phyloP scores from a whole-genome alignment of 768 basidiomycete species.

The Daedalea quercina region DNA sequence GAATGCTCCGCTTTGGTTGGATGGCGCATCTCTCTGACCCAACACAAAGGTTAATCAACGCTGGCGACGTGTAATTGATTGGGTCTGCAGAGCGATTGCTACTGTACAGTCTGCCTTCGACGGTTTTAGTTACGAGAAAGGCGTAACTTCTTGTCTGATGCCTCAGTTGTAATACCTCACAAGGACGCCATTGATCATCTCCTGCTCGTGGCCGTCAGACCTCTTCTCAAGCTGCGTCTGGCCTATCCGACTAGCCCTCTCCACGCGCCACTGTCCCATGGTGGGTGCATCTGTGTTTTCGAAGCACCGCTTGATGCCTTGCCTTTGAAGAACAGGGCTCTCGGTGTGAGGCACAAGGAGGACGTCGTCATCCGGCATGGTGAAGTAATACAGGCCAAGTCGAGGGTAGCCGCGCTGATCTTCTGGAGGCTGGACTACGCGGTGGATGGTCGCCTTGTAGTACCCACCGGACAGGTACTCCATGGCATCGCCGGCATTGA shows the following conservation, averaged over 20 bases:
- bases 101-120: too few relatives aligned
- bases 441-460: constrained; percentile 30
- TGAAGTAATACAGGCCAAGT: constrained; percentile 30
- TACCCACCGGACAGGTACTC: constrained; percentile 29
- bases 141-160: neutral
- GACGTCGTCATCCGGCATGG: constrained; percentile 25
- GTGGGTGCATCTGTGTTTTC: constrained; percentile 22
- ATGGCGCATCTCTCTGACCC: too few relatives aligned
- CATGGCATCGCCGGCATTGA: constrained; percentile 28
- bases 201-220: constrained; percentile 24
- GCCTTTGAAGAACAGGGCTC: constrained; percentile 26
- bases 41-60: too few relatives aligned
- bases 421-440: constrained; percentile 28
- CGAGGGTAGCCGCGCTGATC: constrained; percentile 28
- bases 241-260: constrained; percentile 24
- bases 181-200: constrained; percentile 26
- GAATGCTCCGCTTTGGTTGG: too few relatives aligned
- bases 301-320: constrained; percentile 20
- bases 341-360: constrained; percentile 22
- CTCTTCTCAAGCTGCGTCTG: constrained; percentile 22
- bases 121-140: too few relatives aligned
- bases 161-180: constrained; percentile 28
- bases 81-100: too few relatives aligned
- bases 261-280: constrained; percentile 26
- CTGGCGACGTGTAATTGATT: too few relatives aligned